Conservation (phyloP, 2,329 filamentous ascomycete species). For the Fusarium austroafricanum region DNA sequence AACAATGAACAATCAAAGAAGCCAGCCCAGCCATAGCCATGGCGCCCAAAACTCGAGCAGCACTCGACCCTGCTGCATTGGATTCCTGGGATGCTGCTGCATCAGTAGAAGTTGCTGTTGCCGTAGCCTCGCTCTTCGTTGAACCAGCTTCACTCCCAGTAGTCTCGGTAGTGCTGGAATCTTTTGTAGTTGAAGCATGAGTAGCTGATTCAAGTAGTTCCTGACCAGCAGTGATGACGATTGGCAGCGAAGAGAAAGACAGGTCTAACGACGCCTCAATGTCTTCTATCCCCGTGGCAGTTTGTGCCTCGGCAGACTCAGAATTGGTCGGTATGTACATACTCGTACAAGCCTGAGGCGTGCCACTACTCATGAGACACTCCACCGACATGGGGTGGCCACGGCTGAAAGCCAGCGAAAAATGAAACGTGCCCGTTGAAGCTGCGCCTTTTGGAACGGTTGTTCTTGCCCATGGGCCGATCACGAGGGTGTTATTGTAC, state of each 20-base stretch:
- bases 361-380: slow-evolving; percentile 4
- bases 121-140: too few species aligned
- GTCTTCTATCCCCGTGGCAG: not conserved
- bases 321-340: not conserved
- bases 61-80: not conserved
- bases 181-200: not conserved
- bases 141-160: not conserved
- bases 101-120: not conserved
- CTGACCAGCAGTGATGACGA: slow-evolving; percentile 6
- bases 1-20: not conserved
- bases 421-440: slow-evolving; percentile 12
- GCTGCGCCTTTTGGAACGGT: slow-evolving; percentile 3
- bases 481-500: slow-evolving; percentile 6
- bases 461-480: slow-evolving; percentile 16
- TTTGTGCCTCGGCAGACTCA: not conserved
- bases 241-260: not conserved
- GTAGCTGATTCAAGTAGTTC: not conserved
- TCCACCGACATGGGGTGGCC: not conserved
- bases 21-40: not conserved
- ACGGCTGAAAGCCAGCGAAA: not conserved
- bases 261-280: not conserved
- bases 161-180: not conserved
- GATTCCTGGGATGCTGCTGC: not conserved
- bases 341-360: not conserved
- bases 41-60: not conserved